A percentile compares a stretch with the other conserved stretches of the same genome.
Conservation (phyloP, 495 filamentous ascomycete genomes). For the Podospora appendiculata region DNA sequence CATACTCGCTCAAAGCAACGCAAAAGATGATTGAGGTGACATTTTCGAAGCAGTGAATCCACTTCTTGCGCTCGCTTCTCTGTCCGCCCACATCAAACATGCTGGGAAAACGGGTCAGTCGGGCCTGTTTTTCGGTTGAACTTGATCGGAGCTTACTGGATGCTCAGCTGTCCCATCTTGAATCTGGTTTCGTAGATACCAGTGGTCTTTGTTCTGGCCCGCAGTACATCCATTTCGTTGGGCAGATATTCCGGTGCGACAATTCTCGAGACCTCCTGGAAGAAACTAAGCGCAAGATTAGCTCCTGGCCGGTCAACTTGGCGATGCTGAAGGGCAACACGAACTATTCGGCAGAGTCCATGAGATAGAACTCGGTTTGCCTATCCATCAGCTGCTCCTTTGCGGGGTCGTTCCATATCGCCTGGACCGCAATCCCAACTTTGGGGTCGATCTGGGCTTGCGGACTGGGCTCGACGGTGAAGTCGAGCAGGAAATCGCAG, state of each 20-base stretch:
- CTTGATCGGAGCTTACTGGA: slow-evolving; percentile 63
- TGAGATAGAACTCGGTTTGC: slow-evolving; percentile 96
- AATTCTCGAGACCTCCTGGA: slow-evolving; percentile 86
- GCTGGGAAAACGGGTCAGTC: slow-evolving; percentile 39
- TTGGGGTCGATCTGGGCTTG: slow-evolving; percentile 69
- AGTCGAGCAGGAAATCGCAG: slow-evolving; percentile 74
- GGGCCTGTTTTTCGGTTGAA: slow-evolving; percentile 3
- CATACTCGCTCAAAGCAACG: slow-evolving; percentile 96
- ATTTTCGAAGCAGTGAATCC: slow-evolving; percentile 99
- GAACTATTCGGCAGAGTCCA: slow-evolving; percentile 99
- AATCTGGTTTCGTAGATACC: slow-evolving; percentile 99
- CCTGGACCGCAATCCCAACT: slow-evolving; percentile 74
- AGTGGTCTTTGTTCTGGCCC: slow-evolving; percentile 96
- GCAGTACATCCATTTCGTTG: slow-evolving; percentile 84
- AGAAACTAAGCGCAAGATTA: slow-evolving; percentile 58
- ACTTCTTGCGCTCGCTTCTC: slow-evolving; percentile 95
- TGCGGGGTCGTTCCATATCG: slow-evolving; percentile 84
- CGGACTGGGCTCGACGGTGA: slow-evolving; percentile 83
- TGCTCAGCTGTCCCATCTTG: slow-evolving; percentile 95
- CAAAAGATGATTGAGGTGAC: slow-evolving; percentile 99
- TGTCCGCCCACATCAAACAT: slow-evolving; percentile 99
- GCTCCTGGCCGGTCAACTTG: neutral
- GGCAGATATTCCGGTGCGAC: slow-evolving; percentile 79
- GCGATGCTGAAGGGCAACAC: slow-evolving; percentile 20
- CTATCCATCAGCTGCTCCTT: slow-evolving; percentile 82